Evolutionary conservation across 805 yeast species (phyloP), one percentile per base, ranked within the genome.

Genomic region (Wickerhamiella parazyma): DNA sequence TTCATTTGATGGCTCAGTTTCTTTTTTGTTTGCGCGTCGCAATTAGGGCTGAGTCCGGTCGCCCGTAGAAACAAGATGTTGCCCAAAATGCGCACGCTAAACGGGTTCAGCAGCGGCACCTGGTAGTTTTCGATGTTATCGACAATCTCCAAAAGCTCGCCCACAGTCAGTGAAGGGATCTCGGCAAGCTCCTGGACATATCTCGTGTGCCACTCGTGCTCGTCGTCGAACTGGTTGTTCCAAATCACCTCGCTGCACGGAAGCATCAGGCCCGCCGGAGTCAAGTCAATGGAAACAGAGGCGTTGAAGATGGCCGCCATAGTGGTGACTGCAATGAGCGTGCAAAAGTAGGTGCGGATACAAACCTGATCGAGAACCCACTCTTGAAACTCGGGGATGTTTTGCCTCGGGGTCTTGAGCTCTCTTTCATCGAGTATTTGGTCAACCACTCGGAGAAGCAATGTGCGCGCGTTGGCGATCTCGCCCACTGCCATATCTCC

Each of bases 241-340:
- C 64, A 60, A 11, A 53, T 46, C 5, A 42, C 41, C 45, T 60
- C 65, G 5, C 57, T 51, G 45, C 63, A 56, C 6, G 65, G 65
- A 24, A 60, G 47, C 14, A 49, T 44, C 11, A 55, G 37, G 31
- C 46, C 45, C 10, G 36, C 39, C n/a, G 52, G 51, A 2, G 38
- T 18, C 8, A 18, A 11, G n/a, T 42, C 48, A 6, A 42, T 18
- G 6, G 36, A 6, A 3, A 38, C 20, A 8, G 59, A 54, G 35
- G 55, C 56, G 40, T 56, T 55, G 50, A 54, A 58, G 8, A 52
- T 42, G 14, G 53, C 51, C 1, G 58, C 49, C 41, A 60, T 47
- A 16, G 55, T 51, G 4, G 55, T 59, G 35, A 56, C 54, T 6
- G 58, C 52, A 3, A 50, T 45, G 39, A 49, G 56, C n/a, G 54